Base-by-base conservation (phyloP, 495 filamentous ascomycete genomes). In the Jackrogersella minutella region DNA sequence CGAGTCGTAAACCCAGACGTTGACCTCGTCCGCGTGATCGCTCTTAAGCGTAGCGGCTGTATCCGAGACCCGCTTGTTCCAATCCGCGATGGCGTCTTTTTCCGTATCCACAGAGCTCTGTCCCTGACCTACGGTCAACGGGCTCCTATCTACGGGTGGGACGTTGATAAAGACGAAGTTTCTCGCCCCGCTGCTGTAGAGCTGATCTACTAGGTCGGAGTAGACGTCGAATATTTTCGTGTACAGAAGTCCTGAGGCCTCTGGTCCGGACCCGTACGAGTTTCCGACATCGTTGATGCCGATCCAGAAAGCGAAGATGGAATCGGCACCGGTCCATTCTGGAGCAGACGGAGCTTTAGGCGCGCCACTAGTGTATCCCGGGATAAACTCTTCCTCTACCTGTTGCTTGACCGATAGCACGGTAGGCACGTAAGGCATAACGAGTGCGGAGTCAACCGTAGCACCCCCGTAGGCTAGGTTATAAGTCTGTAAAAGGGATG, bases 211-310 rank as follows among this genome's bases (percentile, higher is more conserved):
- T 19, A 87, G 73, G 0, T 70, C 69, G 51, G 81, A 80, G 52
- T 92, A 90, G 37, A 81, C 81, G 13, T 79, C 76, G 71, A 90
- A 85, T n/a, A 91, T 81, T 24, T 69, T 71, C 5, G 74, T 75
- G 22, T 86, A 80, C 51, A 91, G 73, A 3, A 58, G 70, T 10
- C 61, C 49, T 0, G 66, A 70, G 13, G 57, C 37, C 7, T 74
- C 74, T 49, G 79, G 43, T n/a, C 78, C 74, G n/a, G 77, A 68
- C 60, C 75, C 83, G 74, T 85, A 91, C 17, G 80, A 81, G 70
- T 88, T 88, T 1, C 89, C 88, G 10, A 93, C 82, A 65, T 95
- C 91, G 62, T 95, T 95, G 63, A 95, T 87, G 31, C 91, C 91
- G 52, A 93, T 88, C 83, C 88, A 95, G 40, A 91, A 77, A 2